Evolutionary conservation across 2,329 filamentous ascomycete species (phyloP).

Genomic region (Lecanicillium sp.): DNA sequence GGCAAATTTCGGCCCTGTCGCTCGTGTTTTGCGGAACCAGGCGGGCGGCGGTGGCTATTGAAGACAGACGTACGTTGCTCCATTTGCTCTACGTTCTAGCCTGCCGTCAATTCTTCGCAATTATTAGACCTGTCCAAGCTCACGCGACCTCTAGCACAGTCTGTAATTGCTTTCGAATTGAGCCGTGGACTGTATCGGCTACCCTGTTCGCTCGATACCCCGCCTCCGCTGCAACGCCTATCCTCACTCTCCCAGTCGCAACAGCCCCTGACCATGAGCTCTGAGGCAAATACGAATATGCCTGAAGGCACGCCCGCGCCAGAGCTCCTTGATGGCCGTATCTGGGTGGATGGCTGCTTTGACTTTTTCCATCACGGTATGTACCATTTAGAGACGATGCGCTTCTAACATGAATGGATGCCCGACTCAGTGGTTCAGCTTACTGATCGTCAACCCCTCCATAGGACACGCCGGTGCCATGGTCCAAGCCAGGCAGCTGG

Average conservation of each 20-base stretch:
- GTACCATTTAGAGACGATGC: slow-evolving; percentile 12
- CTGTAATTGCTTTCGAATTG: no score
- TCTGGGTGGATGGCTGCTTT: slow-evolving; percentile 99
- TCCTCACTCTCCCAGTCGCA: slow-evolving; percentile 1
- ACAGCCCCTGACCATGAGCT: slow-evolving; percentile 3
- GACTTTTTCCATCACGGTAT: slow-evolving; percentile 96
- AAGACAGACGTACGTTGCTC: no score
- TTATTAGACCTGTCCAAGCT: no score
- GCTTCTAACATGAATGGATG: not conserved
- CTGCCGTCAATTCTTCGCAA: no score
- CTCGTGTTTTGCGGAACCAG: not conserved
- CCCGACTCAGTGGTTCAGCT: not conserved
- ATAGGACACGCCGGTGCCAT: slow-evolving; percentile 91
- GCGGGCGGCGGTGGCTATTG: no score
- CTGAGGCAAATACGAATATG: slow-evolving; percentile 7
- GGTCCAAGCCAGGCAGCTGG: slow-evolving; percentile 88
- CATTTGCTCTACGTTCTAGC: no score
- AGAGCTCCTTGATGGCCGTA: slow-evolving; percentile 58
- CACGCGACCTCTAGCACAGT: no score
- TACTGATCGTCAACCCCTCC: slow-evolving; percentile 1
- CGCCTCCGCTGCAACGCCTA: no score
- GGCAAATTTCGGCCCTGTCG: not conserved
- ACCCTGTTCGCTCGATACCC: no score
- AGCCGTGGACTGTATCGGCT: no score
- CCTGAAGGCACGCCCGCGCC: slow-evolving; percentile 39